Base-by-base conservation (phyloP, 768 basidiomycete species). In the Galerina marginata region DNA sequence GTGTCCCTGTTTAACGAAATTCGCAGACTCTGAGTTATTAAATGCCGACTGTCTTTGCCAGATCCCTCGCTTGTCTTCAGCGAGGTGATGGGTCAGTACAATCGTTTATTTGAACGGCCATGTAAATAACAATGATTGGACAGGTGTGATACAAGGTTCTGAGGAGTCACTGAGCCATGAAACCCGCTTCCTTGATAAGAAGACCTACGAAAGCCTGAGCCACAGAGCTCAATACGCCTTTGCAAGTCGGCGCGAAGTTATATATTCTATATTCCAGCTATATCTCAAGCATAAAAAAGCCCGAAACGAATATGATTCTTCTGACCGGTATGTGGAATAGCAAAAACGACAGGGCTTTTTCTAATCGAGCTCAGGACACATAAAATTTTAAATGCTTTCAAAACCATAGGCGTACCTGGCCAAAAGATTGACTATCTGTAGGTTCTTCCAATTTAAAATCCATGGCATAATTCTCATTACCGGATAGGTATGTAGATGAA, bases 111-210 rank as follows among this genome's bases (percentile, higher is more conserved):
- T 33, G 26, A 4, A 37, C n/a, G 15, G 9, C 14, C 29, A 20
- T 16, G 7, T 53, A 15, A 26, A 23, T 53, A 7, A 7, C 23
- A 20, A 48, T 25, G 56, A 33, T 59, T 43, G 20, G 25, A 16
- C 49, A 82, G 89, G 89, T 36, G 83, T 88, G 6, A 86, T 92
- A 61, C 82, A 85, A 65, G 90, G 90, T n/a, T 89, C 89, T 0
- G 88, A 90, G 67, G 72, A 74, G 48, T 75, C 87, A 0, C 56
- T 85, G 7, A 56, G 56, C 0, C 72, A 65, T 53, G 67, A 66
- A 2, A 63, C 69, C 2, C 72, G 81, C 2, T 79, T 73, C 67
- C 74, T 91, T 3, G 77, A 82, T 51, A 69, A 71, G 38, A 60
- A 69, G 0, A 65, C 75, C 0, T 91, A 91, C 65, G 66, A 75